Evolutionary conservation across 495 filamentous ascomycete species (phyloP).

Genomic region (Lophiotrema nucula): DNA sequence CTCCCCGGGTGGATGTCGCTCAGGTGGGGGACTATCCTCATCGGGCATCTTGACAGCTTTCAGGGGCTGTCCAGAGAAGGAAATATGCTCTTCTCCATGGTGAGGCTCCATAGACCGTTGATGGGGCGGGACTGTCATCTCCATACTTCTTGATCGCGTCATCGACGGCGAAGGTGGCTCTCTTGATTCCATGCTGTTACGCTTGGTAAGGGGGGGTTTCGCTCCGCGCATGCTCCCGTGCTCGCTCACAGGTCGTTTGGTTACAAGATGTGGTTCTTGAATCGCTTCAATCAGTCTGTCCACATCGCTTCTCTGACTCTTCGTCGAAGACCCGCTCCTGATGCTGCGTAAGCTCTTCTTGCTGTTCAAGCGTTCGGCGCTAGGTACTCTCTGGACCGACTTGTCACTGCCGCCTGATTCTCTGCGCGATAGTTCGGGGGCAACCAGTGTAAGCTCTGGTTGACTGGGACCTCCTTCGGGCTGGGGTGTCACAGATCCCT

Average conservation of each 20-base stretch:
- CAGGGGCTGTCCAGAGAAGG: slow-evolving; percentile 45
- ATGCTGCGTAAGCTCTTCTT: slow-evolving; percentile 43
- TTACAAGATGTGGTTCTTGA: slow-evolving; percentile 55
- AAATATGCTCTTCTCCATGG: slow-evolving; percentile 43
- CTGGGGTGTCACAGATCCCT: slow-evolving; percentile 34
- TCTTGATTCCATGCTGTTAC: slow-evolving; percentile 1
- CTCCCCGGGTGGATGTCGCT: not conserved
- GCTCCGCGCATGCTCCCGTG: slow-evolving; percentile 10
- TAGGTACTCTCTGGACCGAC: slow-evolving; percentile 19
- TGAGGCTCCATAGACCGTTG: slow-evolving; percentile 34
- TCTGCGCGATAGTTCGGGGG: slow-evolving; percentile 36
- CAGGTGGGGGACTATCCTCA: slow-evolving; percentile 14
- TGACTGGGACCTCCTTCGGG: slow-evolving; percentile 37
- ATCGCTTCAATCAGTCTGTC: slow-evolving; percentile 76
- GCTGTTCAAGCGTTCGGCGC: slow-evolving; percentile 45
- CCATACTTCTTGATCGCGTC: slow-evolving; percentile 21
- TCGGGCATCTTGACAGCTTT: slow-evolving; percentile 47
- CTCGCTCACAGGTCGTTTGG: slow-evolving; percentile 35
- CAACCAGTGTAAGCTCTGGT: slow-evolving; percentile 60
- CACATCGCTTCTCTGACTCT: slow-evolving; percentile 69
- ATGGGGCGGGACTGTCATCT: slow-evolving; percentile 21
- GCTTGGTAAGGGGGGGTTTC: slow-evolving; percentile 34
- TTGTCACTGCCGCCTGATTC: slow-evolving; percentile 22
- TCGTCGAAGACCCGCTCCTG: slow-evolving; percentile 48
- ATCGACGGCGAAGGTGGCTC: not conserved